Percentiles rank a stretch among this genome's conserved stretches.
Evolutionary conservation across 2,329 filamentous ascomycete genomes (phyloP).

Genomic region (Tolypocladium endophyticum): DNA sequence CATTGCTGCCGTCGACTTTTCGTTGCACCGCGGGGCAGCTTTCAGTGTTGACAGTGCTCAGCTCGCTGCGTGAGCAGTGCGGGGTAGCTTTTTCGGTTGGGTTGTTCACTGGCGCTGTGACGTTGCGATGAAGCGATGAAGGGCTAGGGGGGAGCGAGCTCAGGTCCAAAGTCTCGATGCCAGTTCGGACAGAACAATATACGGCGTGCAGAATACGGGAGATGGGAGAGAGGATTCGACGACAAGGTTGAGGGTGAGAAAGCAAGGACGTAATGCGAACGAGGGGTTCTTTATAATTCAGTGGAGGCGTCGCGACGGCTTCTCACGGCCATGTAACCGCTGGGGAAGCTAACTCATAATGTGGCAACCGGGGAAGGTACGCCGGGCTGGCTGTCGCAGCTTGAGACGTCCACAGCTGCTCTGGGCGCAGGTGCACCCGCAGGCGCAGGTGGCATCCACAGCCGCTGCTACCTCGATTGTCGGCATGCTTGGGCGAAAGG

Average conservation of each 20-base stretch:
- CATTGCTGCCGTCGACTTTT: constrained; percentile 24
- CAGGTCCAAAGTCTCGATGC: background rate
- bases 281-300: constrained; percentile 5
- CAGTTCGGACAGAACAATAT: background rate
- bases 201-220: background rate
- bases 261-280: background rate
- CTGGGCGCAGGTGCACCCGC: background rate
- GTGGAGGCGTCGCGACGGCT: constrained; percentile 5
- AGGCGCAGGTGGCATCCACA: background rate
- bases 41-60: background rate
- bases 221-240: background rate
- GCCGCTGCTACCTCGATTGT: background rate
- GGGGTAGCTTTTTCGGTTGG: constrained; percentile 4
- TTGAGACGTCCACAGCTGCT: background rate
- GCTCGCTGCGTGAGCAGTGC: constrained; percentile 1
- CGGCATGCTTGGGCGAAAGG: background rate
- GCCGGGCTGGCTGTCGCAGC: background rate
- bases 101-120: background rate
- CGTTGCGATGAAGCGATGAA: background rate
- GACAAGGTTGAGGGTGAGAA: background rate
- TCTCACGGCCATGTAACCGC: background rate
- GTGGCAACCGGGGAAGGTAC: background rate
- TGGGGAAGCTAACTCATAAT: background rate
- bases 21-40: background rate
- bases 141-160: background rate